Evolutionary conservation across 169 alveolate species (phyloP).

Genomic region (Plasmodium fragile): DNA sequence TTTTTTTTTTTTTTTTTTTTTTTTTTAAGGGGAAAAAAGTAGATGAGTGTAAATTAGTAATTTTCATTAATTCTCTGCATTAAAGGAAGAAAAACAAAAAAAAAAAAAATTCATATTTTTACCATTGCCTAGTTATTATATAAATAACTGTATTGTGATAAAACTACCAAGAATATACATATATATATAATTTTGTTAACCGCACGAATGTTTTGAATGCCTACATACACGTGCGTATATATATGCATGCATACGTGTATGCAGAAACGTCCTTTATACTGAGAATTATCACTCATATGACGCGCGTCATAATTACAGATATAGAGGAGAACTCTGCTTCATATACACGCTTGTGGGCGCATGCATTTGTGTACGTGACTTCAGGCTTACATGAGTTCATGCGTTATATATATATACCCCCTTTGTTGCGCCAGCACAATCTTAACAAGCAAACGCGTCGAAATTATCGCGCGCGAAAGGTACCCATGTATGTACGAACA

Average conservation of each 20-base stretch:
- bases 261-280: background rate
- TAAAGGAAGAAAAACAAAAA: background rate
- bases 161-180: background rate
- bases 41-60: background rate
- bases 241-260: background rate
- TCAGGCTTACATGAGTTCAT: background rate
- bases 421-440: background rate
- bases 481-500: background rate
- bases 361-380: background rate
- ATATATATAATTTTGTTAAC: background rate
- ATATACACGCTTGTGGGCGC: background rate
- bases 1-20: background rate
- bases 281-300: background rate
- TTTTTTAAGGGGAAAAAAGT: background rate
- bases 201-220: background rate
- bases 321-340: background rate
- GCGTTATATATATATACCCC: background rate
- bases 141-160: background rate
- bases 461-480: background rate
- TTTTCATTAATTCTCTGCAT: background rate
- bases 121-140: background rate
- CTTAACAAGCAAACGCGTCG: background rate
- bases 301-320: background rate
- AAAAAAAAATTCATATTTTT: background rate
- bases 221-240: background rate